A percentile compares a stretch with the other conserved stretches of the same genome.
Evolutionary conservation across 2,329 filamentous ascomycete genomes (phyloP).

Genomic region (Coccinonectria pachysandricola): DNA sequence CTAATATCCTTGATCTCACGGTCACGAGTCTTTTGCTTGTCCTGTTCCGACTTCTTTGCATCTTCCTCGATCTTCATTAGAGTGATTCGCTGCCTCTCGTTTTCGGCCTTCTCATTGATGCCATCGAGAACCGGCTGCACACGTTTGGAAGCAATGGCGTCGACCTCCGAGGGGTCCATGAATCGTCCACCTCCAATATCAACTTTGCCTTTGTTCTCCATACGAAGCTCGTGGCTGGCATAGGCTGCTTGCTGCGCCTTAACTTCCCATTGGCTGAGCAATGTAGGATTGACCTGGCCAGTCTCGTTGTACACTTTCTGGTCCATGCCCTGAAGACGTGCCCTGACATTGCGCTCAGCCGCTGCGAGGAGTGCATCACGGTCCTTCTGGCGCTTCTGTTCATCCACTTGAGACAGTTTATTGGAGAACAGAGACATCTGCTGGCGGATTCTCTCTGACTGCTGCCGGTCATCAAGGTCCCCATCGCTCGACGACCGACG

Average conservation of each 20-base stretch:
- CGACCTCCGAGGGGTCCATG: conserved; percentile 67
- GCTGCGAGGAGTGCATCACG: conserved; percentile 65
- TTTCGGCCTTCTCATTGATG: conserved; percentile 68
- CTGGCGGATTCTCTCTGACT: conserved; percentile 60
- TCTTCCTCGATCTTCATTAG: conserved; percentile 54
- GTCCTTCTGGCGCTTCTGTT: conserved; percentile 64
- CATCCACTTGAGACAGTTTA: conserved; percentile 57
- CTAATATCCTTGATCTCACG: conserved; percentile 43
- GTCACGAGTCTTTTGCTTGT: conserved; percentile 37
- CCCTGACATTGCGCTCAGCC: conserved; percentile 78
- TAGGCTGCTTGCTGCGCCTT: conserved; percentile 63
- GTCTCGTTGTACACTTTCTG: conserved; percentile 68
- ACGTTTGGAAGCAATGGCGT: conserved; percentile 65
- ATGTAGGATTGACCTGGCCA: conserved; percentile 58
- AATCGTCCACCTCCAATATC: conserved; percentile 74
- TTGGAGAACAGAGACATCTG: conserved; percentile 73
- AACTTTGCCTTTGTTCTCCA: conserved; percentile 43
- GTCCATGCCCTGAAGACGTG: conserved; percentile 69
- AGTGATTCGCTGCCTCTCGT: conserved; percentile 56
- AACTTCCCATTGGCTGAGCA: conserved; percentile 67
- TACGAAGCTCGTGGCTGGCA: conserved; percentile 50
- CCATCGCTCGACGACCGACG: conserved; percentile 60
- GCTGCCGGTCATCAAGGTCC: conserved; percentile 52
- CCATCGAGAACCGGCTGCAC: conserved; percentile 79
- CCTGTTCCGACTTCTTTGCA: conserved; percentile 41